Evolutionary conservation across 2,329 filamentous ascomycete genomes (phyloP).

Genomic region (Xylariaceae sp.): DNA sequence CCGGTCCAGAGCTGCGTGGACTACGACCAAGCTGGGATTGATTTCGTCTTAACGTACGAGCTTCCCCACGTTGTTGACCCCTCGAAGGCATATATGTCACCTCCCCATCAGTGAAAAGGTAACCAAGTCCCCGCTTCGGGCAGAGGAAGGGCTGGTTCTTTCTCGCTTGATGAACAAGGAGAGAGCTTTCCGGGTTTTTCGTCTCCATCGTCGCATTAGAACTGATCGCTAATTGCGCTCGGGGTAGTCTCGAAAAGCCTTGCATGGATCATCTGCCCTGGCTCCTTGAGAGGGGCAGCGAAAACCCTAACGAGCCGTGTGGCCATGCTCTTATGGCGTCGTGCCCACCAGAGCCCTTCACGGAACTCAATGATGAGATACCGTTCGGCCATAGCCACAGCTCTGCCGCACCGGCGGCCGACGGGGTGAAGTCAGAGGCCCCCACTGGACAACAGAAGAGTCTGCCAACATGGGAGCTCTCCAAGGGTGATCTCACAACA

Average conservation of each 20-base stretch:
- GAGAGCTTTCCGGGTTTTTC: conserved; percentile 17
- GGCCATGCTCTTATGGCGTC: conserved; percentile 93
- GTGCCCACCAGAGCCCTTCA: conserved; percentile 68
- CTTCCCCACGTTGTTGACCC: conserved; percentile 38
- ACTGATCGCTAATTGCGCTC: neutral
- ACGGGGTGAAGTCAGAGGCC: conserved; percentile 43
- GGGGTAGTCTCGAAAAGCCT: conserved; percentile 75
- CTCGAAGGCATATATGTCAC: conserved; percentile 63
- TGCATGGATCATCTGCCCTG: conserved; percentile 90
- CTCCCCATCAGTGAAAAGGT: conserved; percentile 51
- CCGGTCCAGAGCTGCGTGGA: conserved; percentile 49
- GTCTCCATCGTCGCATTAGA: neutral
- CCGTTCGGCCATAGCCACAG: conserved; percentile 48
- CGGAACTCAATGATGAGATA: conserved; percentile 45
- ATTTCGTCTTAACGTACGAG: conserved; percentile 88
- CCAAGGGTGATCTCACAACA: conserved; percentile 71
- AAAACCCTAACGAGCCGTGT: conserved; percentile 65
- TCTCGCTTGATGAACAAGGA: conserved; percentile 19
- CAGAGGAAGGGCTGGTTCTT: conserved; percentile 22
- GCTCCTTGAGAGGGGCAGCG: conserved; percentile 58
- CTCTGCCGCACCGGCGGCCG: conserved; percentile 4
- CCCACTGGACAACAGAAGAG: conserved; percentile 29
- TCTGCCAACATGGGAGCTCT: conserved; percentile 75
- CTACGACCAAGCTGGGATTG: conserved; percentile 79
- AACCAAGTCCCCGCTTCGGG: conserved; percentile 18